phyloP scores from a whole-genome alignment of 192 early-diverging fungal genomes.

The Thoreauomyces humboldtii region DNA sequence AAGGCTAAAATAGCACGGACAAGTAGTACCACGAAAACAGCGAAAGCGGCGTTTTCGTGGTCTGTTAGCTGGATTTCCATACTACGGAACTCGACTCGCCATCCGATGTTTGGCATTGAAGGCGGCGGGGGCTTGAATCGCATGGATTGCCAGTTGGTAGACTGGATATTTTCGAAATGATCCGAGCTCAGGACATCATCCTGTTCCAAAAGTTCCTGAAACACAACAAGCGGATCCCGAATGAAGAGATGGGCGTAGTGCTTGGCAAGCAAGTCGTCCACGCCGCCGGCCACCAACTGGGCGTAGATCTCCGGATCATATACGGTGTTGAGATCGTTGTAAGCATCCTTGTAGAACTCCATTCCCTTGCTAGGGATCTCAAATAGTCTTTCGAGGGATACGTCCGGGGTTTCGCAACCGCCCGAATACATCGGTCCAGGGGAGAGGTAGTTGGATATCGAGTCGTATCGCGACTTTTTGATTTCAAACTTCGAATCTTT shows the following conservation, averaged over 20 bases:
- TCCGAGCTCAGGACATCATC: conserved; percentile 83
- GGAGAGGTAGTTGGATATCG: conserved; percentile 85
- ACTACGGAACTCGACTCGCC: conserved; percentile 97
- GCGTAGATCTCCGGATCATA: conserved; percentile 78
- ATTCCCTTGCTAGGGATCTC: conserved; percentile 10
- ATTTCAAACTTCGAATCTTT: conserved; percentile 74
- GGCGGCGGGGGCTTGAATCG: conserved; percentile 98
- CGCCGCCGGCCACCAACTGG: conserved; percentile 67
- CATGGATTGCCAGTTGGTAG: conserved; percentile 99
- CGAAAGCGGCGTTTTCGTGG: conserved; percentile 94
- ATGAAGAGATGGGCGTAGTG: conserved; percentile 97
- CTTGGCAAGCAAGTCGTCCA: conserved; percentile 85
- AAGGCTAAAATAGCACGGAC: conserved; percentile 84
- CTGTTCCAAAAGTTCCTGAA: conserved; percentile 81
- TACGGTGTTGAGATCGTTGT: conserved; percentile 87
- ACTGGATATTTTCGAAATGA: conserved; percentile 99
- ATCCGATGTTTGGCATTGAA: conserved; percentile 80
- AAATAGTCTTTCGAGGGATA: not conserved
- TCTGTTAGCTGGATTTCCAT: conserved; percentile 97
- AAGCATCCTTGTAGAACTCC: conserved; percentile 72
- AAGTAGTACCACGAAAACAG: conserved; percentile 90
- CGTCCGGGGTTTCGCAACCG: conserved; percentile 30
- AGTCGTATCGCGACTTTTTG: conserved; percentile 94
- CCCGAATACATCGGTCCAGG: conserved; percentile 55
- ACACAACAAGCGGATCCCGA: conserved; percentile 95